Percentiles rank a stretch among this genome's conserved stretches.
Conservation (phyloP, 2,329 filamentous ascomycete genomes). For the Celoporthe dispersa region DNA sequence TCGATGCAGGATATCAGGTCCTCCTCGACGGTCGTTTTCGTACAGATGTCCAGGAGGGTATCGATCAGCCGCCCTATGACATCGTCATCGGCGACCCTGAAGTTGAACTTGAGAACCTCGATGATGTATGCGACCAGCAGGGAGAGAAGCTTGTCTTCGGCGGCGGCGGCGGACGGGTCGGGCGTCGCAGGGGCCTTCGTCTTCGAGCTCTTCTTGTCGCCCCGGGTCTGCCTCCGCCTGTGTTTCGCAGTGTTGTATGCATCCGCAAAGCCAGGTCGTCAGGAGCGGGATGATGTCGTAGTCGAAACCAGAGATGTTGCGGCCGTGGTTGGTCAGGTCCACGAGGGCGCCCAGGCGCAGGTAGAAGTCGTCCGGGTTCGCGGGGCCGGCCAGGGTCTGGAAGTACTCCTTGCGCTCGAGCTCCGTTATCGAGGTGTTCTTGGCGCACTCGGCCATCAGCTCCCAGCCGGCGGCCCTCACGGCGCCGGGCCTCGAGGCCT, state of each 20-base stretch:
- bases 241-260: constrained; percentile 57
- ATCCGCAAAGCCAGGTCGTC: constrained; percentile 61
- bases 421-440: constrained; percentile 65
- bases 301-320: constrained; percentile 68
- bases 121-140: constrained; percentile 68
- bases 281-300: constrained; percentile 68
- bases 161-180: constrained; percentile 44
- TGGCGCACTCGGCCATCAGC: constrained; percentile 67
- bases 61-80: constrained; percentile 66
- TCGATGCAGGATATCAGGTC: constrained; percentile 71
- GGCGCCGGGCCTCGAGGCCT: constrained; percentile 56
- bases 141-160: constrained; percentile 65
- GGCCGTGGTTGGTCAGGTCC: constrained; percentile 64
- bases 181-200: constrained; percentile 38
- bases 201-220: constrained; percentile 45
- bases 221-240: constrained; percentile 54
- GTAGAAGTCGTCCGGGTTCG: constrained; percentile 66
- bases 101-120: constrained; percentile 77
- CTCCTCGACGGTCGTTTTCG: constrained; percentile 65
- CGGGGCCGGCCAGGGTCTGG: constrained; percentile 60
- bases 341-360: constrained; percentile 67
- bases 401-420: constrained; percentile 71
- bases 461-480: constrained; percentile 67
- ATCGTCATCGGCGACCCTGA: constrained; percentile 66
- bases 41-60: constrained; percentile 67